Percentiles rank a stretch among this genome's conserved stretches.
phyloP scores from a whole-genome alignment of 1,139 yeast species.

The Taphrina sp. region DNA sequence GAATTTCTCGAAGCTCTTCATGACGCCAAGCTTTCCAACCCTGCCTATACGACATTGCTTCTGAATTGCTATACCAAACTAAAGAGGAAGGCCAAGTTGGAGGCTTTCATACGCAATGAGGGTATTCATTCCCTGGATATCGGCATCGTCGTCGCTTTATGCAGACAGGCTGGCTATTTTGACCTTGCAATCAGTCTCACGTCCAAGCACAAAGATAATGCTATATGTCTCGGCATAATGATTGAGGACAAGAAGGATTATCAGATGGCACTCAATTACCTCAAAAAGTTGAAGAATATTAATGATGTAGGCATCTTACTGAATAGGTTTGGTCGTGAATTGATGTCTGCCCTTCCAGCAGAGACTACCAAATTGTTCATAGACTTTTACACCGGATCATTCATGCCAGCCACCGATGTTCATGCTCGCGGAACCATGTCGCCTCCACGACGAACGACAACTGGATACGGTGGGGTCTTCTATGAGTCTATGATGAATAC shows the following conservation, averaged over 20 bases:
- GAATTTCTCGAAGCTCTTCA: constrained; percentile 64
- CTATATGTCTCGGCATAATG: constrained; percentile 72
- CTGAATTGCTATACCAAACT: constrained; percentile 81
- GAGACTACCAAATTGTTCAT: constrained; percentile 80
- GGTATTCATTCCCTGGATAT: constrained; percentile 59
- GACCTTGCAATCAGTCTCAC: constrained; percentile 71
- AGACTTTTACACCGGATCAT: constrained; percentile 84
- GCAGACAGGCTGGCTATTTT: constrained; percentile 73
- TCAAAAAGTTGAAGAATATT: constrained; percentile 61
- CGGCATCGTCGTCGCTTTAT: constrained; percentile 65
- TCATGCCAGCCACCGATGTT: constrained; percentile 48
- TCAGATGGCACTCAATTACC: constrained; percentile 61
- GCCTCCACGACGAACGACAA: constrained; percentile 21
- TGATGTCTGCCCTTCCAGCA: constrained; percentile 69
- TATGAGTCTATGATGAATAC: constrained; percentile 27
- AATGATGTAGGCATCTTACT: constrained; percentile 77
- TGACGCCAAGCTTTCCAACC: constrained; percentile 54
- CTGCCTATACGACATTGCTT: constrained; percentile 78
- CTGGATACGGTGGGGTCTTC: constrained; percentile 34
- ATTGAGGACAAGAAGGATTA: constrained; percentile 66
- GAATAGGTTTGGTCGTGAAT: constrained; percentile 60
- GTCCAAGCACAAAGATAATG: constrained; percentile 68
- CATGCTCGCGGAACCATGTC: constrained; percentile 3
- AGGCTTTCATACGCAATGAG: constrained; percentile 54
- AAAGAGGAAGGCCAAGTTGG: constrained; percentile 59